These are phyloP conservation scores for Ceratocystis cubensis DNA, from an alignment of 2,329 filamentous ascomycete genomes.

Conservation along the genomic window DNA sequence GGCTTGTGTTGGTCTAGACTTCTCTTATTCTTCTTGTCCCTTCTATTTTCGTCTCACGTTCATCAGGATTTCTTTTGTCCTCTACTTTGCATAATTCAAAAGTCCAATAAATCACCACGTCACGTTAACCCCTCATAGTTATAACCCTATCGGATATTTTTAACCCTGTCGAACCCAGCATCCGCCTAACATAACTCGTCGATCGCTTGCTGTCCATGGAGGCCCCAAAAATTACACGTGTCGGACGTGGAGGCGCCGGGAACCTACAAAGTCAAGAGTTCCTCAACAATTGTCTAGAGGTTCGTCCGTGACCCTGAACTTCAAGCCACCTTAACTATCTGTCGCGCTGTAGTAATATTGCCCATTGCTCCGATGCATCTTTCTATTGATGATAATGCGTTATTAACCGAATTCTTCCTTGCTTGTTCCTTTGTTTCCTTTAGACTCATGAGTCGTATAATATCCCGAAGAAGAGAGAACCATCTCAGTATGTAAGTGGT, in stretches of 20 bases:
- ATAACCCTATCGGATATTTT: background rate
- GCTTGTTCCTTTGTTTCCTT: background rate
- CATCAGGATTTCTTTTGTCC: background rate
- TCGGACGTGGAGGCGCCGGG: slow-evolving; percentile 50
- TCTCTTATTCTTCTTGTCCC: no score
- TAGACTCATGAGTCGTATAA: slow-evolving; percentile 15
- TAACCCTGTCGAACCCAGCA: background rate
- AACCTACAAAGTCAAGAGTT: slow-evolving; percentile 42
- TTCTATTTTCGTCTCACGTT: no score
- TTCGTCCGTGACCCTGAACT: slow-evolving; percentile 19
- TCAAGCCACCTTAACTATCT: background rate
- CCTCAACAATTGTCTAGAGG: slow-evolving; percentile 29
- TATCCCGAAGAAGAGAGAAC: slow-evolving; percentile 29
- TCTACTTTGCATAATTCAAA: background rate
- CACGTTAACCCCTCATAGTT: background rate
- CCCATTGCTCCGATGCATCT: background rate
- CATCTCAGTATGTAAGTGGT: slow-evolving; percentile 29
- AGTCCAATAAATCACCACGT: background rate
- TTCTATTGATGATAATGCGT: background rate
- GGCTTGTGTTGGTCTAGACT: no score
- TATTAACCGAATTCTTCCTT: background rate
- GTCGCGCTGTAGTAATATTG: background rate
- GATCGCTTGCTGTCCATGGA: slow-evolving; percentile 1
- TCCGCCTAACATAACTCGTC: background rate
- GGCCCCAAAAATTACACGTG: slow-evolving; percentile 5